Base-by-base conservation (phyloP, 2,329 filamentous ascomycete genomes). In the Ascochyta pisi region DNA sequence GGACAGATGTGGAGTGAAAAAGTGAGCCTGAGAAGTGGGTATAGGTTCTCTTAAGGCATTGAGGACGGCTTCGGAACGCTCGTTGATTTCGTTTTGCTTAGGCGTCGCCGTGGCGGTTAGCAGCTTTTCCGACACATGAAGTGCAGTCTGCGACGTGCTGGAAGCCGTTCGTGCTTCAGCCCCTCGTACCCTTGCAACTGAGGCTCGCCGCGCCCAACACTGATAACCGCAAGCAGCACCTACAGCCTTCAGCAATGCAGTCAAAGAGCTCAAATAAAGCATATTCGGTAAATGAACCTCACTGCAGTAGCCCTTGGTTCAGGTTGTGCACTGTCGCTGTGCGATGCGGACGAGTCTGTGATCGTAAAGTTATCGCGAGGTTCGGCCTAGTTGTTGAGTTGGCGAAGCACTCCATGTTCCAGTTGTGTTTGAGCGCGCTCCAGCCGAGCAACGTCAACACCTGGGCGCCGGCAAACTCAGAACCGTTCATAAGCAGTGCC, bases 1-100 rank as follows among this genome's bases (percentile, higher is more conserved):
- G 69, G 69, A 63, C 57, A 65, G 66, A 70, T 63, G 64, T 57
- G 60, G 57, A 61, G 47, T 57, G 63, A 64, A 65, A 55, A 65
- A 57, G 66, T 60, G 63, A 70, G 71, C 71, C 71, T 71, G 71
- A 73, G 61, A 50, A 59, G 63, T 61, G 70, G 68, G 63, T 65
- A 64, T 67, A 67, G 67, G 53, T 50, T 61, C 55, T 69, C 67
- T 76, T 75, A 75, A 76, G 73, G 73, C 73, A 76, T 73, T 65
- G 73, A 74, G 59, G 52, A 50, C 35, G 45, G 45, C 49, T 42
- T 51, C 54, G 61, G 53, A 58, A 66, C 57, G 51, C 26, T 62
- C 60, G 64, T 58, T 66, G 44, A 65, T 62, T 64, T 65, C 56
- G 62, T 65, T 62, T 63, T 62, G 62, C 56, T 61, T 55, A 63